Evolutionary conservation across 1,284 basidiomycete genomes (phyloP), one percentile per base, ranked within the genome.

Genomic region (Fomes fomentarius): DNA sequence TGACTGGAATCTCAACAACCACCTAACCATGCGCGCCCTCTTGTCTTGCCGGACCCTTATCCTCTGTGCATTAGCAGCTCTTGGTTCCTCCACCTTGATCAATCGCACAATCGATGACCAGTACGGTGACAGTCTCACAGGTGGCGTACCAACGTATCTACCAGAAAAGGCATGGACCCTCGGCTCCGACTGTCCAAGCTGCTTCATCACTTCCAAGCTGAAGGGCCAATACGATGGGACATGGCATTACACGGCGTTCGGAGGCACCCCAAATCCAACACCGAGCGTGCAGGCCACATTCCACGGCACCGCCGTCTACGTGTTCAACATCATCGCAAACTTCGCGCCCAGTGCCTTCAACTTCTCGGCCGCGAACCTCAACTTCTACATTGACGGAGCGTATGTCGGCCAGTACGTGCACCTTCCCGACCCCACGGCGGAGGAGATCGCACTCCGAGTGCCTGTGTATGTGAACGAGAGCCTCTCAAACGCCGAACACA

Each of bases 321-420:
- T 69, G 19, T 71, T 70, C 55, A 52, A 63, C 45, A 61, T 69
- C n/a, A 57, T 63, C 14, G 70, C 75, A 11, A 74, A 66, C 46
- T 10, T 30, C 30, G 34, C 38, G 8, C 34, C n/a, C 17, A 25
- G n/a, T 2, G 28, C 17, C 4, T 1, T 9, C 6, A 17, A 28
- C 15, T 6, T 24, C 9, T 40, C 37, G 19, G 11, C 14, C 47
- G 41, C 47, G 2, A 8, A 72, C 54, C 63, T 75, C 66, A 58
- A 59, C 1, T 76, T 76, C 59, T 66, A 60, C 37, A 59, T 75
- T 30, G 72, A 75, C 47, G 66, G 63, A 14, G 47, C 63, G 21
- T 31, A 53, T 3, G 63, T 60, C 0, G 71, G 67, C 22, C 50
- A 53, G 0, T 74, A 70, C 31, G n/a, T 26, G 1, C 40, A 47